These are phyloP conservation scores for Purpureocillium lavendulum DNA, from an alignment of 2,329 filamentous ascomycete species.

Conservation along the genomic window DNA sequence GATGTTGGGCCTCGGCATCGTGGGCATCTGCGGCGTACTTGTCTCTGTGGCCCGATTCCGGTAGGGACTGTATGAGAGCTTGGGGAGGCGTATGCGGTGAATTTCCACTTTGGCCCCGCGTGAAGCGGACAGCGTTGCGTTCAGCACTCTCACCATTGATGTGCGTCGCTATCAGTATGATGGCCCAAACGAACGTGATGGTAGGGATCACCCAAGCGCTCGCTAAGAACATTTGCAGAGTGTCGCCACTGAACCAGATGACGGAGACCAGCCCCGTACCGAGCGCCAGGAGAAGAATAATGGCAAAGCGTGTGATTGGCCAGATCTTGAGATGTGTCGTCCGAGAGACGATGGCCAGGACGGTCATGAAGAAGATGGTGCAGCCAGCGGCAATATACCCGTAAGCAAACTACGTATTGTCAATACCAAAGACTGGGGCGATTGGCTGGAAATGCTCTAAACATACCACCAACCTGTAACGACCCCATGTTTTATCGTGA, in stretches of 20 bases:
- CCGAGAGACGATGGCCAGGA: conserved; percentile 21
- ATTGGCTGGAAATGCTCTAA: not conserved
- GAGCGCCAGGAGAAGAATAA: conserved; percentile 20
- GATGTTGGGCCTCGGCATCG: too few relatives aligned
- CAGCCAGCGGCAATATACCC: conserved; percentile 23
- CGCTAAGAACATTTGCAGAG: conserved; percentile 12
- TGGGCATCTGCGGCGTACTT: too few relatives aligned
- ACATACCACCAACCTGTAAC: conserved; percentile 23
- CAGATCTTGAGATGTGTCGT: conserved; percentile 21
- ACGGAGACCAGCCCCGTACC: conserved; percentile 17
- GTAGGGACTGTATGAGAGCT: too few relatives aligned
- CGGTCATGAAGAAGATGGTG: conserved; percentile 21
- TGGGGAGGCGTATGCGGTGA: too few relatives aligned
- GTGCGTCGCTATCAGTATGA: conserved; percentile 23
- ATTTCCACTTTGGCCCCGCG: too few relatives aligned
- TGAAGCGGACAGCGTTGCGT: conserved; percentile 3
- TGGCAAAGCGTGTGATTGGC: conserved; percentile 19
- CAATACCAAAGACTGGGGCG: too few relatives aligned
- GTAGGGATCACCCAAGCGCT: conserved; percentile 23
- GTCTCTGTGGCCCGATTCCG: too few relatives aligned
- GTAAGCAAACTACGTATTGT: conserved; percentile 20
- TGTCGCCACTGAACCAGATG: conserved; percentile 13
- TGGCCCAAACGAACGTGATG: conserved; percentile 23
- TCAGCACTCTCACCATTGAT: conserved; percentile 8
- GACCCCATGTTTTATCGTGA: conserved; percentile 11